Evolutionary conservation across 2,329 filamentous ascomycete genomes (phyloP), one percentile per base, ranked within the genome.

Genomic region (Penicillium italicum): DNA sequence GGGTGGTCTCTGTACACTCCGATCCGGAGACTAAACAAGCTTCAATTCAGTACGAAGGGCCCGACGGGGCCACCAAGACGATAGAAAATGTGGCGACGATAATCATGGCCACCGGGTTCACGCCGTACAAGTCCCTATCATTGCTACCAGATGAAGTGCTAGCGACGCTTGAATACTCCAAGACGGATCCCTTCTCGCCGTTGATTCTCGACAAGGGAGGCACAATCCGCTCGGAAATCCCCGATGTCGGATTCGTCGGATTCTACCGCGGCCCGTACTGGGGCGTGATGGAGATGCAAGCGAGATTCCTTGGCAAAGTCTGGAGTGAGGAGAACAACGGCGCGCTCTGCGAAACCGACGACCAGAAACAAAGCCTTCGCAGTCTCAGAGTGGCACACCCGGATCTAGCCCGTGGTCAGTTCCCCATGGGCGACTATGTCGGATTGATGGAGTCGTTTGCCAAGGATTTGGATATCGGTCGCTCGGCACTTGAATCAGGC

Each of bases 281-380:
- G 90, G 88, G 88, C 1, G 85, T 91, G 0, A 91, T 93, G 81
- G 90, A 94, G 70, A 89, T 91, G 87, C 90, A 95, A 72, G 86
- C 90, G 3, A 82, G 87, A 1, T 81, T 89, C 58, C 75, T 92
- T 6, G 79, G 85, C 0, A 71, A 80, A 12, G 69, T 84, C 11
- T 92, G 89, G 87, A 72, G 66, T 7, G 45, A 16, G n/a, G 16
- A 31, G 4, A 36, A 56, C 4, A 31, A 26, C 0, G 18, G 53
- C 30, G n/a, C 58, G 40, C 41, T 71, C 1, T 62, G 70, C 1
- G 51, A 65, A 2, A 64, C 62, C 57, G 50, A 53, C 16, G 14
- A 54, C 1, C 66, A 70, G 62, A 60, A 67, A 50, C 18, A 62
- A 66, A 45, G 54, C 0, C 58, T 72, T 3, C 66, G 69, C 34